Conservation (phyloP, 2,329 filamentous ascomycete genomes). For the Cercospora sojina region DNA sequence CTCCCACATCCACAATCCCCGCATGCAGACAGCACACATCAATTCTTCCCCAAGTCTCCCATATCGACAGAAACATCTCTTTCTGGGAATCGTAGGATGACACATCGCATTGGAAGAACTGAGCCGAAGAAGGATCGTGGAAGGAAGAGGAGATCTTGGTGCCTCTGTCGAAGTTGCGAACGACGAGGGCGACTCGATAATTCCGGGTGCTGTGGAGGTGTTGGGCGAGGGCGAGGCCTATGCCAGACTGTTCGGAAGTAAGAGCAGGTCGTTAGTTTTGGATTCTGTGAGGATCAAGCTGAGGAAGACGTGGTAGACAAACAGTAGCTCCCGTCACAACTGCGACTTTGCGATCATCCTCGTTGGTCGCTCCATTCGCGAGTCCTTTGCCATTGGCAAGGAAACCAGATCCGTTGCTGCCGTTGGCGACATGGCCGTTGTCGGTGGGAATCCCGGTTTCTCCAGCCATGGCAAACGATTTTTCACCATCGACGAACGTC, state of each 20-base stretch:
- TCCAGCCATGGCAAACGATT: neutral
- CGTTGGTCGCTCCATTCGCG: neutral
- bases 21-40: conserved; percentile 54
- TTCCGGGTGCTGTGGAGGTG: conserved; percentile 38
- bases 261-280: neutral
- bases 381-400: neutral
- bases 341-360: conserved; percentile 36
- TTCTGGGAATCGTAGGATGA: conserved; percentile 49
- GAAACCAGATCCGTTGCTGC: neutral
- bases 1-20: conserved; percentile 50
- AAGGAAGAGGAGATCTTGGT: conserved; percentile 39
- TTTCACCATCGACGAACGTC: conserved; percentile 4
- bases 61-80: conserved; percentile 45
- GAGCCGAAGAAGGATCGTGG: conserved; percentile 35
- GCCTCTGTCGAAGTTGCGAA: conserved; percentile 38
- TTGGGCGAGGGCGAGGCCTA: conserved; percentile 46
- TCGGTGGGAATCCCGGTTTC: neutral
- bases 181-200: conserved; percentile 44
- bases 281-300: neutral
- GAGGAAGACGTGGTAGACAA: conserved; percentile 26
- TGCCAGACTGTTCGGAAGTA: conserved; percentile 44
- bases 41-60: conserved; percentile 47
- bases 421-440: neutral
- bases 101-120: conserved; percentile 50
- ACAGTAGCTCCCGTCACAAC: conserved; percentile 47